Base-by-base conservation (phyloP, 768 basidiomycete genomes). In the Amanita rubescens region DNA sequence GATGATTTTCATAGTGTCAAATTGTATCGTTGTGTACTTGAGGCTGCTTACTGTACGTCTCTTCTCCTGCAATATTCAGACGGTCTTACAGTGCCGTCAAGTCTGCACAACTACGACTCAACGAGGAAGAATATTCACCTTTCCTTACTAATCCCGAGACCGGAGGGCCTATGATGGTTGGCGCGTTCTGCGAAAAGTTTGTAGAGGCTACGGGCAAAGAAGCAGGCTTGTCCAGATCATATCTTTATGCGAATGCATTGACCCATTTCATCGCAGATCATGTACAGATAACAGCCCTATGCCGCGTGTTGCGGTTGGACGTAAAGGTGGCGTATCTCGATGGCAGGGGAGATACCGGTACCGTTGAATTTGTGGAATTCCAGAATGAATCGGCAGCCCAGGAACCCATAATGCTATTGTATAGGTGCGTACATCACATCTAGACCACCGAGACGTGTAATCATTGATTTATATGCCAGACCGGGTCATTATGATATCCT, bases 401-500 rank as follows among this genome's bases (percentile, higher is more conserved):
- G 12, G 67, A 70, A 20, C 61, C 87, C 2, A 69, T 92, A 9
- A 76, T 77, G 45, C 65, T 94, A 55, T 69, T 94, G 27, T 93
- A 91, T 69, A 74, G 90, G 91, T 90, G 58, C 58, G 60, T 17
- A 8, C 37, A 33, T 33, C 9, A 10, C 47, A 54, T 32, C 34
- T 53, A 17, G 11, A 27, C 57, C 17, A 25, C 38, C 56, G 47
- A 51, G 39, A 7, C 17, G 33, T 19, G 6, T 19, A n/a, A 22
- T 32, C 41, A 24, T 14, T 17, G 15, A 33, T 38, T 14, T 43
- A 11, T 38, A 14, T 20, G 30, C n/a, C 54, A 91, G 90, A 46
- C 91, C 92, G 17, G 91, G 92, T 8, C 92, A 94, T 65, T 94
- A 90, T 67, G 92, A 94, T 69, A 85, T 93, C 47, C 69, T 90